Base-by-base conservation (phyloP, 2,329 filamentous ascomycete species). In the Epichloe sylvatica region DNA sequence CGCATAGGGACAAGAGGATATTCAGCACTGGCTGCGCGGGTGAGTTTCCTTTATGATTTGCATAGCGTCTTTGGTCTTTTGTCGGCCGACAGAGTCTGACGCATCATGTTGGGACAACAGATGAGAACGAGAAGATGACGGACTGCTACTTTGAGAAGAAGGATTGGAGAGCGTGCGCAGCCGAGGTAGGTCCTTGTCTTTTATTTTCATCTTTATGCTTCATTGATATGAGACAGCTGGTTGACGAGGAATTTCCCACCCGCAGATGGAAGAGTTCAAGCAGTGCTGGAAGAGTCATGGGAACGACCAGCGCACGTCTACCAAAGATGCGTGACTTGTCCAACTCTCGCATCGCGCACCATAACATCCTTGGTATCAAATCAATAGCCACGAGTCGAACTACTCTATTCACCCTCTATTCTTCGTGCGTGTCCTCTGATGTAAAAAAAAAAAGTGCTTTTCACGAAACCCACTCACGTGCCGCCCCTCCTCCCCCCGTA, bases 61-160 rank as follows among this genome's bases (percentile, higher is more conserved):
- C 34, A 30, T 2, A 5, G 4, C 6, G 25, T 43, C 17, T 19
- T 19, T 19, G 2, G 19, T 19, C 19, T 19, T 19, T 19, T 30
- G 41, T 8, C 11, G 9, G 41, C 17, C 11, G 25, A 34, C 41
- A 25, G 3, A 17, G 49, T 8, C 42, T 46, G 47, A 55, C 43
- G 39, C 42, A 30, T 47, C 2, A 7, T 6, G 17, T 21, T 15
- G 19, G 43, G 34, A 12, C 19, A 7, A 23, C 56, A 96, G 91
- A 80, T 21, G 91, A 97, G 63, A 95, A 97, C 62, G 72, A 78
- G 49, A 90, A 81, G 62, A 78, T 98, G 81, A 96, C 89, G 36
- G 87, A 97, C 65, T 98, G 92, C 68, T 95, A 94, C 67, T 95
- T 80, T 62, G 88, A 91, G 49, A 95, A 90, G 75, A 95, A 90